Percentiles rank a stretch among this genome's conserved stretches.
Evolutionary conservation across 805 yeast genomes (phyloP).

Genomic region (Tetrapisispora arboricola): DNA sequence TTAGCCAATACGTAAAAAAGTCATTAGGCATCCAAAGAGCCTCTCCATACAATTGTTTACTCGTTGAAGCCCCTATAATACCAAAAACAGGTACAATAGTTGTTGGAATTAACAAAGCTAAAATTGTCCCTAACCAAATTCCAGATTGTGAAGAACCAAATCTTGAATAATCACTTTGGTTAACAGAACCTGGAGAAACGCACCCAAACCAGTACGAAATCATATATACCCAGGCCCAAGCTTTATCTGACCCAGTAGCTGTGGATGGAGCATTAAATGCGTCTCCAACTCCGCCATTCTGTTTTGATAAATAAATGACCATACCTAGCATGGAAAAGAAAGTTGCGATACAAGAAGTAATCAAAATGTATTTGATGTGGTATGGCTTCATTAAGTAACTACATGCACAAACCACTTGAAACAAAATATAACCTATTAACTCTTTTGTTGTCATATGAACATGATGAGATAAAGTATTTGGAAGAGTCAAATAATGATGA

Average conservation of each 20-base stretch:
- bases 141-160: conserved; percentile 28
- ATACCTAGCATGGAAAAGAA: conserved; percentile 35
- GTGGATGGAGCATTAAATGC: conserved; percentile 24
- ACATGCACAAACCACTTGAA: conserved; percentile 35
- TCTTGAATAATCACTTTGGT: conserved; percentile 34
- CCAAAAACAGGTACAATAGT: conserved; percentile 37
- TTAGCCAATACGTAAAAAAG: conserved; percentile 25
- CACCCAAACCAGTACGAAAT: conserved; percentile 35
- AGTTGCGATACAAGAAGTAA: conserved; percentile 29
- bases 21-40: conserved; percentile 32
- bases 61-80: conserved; percentile 34
- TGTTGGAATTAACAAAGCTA: conserved; percentile 30
- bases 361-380: conserved; percentile 30
- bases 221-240: conserved; percentile 36
- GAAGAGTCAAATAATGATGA: conserved; percentile 28
- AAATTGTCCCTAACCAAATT: conserved; percentile 27
- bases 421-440: conserved; percentile 32
- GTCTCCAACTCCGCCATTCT: conserved; percentile 30
- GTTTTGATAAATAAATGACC: conserved; percentile 27
- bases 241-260: conserved; percentile 29
- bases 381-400: conserved; percentile 37
- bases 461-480: conserved; percentile 25
- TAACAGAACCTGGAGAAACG: conserved; percentile 33
- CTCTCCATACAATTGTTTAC: conserved; percentile 28
- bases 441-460: conserved; percentile 31